Base-by-base conservation (phyloP, 2,329 filamentous ascomycete genomes). In the Nectriaceae sp. region DNA sequence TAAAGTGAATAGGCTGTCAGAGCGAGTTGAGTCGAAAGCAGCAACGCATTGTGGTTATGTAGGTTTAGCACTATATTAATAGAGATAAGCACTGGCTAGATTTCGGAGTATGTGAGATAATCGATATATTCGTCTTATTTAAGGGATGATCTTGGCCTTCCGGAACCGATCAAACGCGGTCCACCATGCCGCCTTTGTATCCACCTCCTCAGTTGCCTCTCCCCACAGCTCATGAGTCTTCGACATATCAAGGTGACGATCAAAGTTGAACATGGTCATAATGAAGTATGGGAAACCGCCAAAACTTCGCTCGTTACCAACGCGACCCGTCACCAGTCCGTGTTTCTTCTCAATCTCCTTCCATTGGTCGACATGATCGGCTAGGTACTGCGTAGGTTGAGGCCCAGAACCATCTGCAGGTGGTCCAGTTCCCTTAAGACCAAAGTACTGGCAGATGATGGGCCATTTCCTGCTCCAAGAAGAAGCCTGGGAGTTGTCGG, bases 391-490 rank as follows among this genome's bases (percentile, higher is more conserved):
- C 2, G 55, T 59, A 3, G 67, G 67, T 40, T 69, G 62, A 6
- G 65, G 66, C 1, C 62, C 66, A 21, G 55, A 57, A 6, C 62
- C 61, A 3, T 58, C 61, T 3, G 49, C 31, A 6, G 63, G 62
- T 5, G 67, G 65, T 3, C 56, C 52, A 6, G 68, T 68, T 1
- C 73, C 74, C 52, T 70, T 70, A 33, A 77, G 59, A 3, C 71
- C 70, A 61, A 76, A 76, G 54, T 75, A 76, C 5, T 70, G 65
- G 55, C 70, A 74, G 38, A 76, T 70, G 5, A 73, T 55, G 3
- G 73, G 71, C 74, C 74, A 77, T 55, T 75, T 75, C 11, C 61
- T 54, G 15, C 65, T 67, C 74, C 74, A 76, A 2, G 64, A 67
- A 4, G 56, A 57, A 2, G 69, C 59, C 24, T 63, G 52, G 24